Evolutionary conservation across 2,329 filamentous ascomycete species (phyloP).

Genomic region (Fusarium graminum): DNA sequence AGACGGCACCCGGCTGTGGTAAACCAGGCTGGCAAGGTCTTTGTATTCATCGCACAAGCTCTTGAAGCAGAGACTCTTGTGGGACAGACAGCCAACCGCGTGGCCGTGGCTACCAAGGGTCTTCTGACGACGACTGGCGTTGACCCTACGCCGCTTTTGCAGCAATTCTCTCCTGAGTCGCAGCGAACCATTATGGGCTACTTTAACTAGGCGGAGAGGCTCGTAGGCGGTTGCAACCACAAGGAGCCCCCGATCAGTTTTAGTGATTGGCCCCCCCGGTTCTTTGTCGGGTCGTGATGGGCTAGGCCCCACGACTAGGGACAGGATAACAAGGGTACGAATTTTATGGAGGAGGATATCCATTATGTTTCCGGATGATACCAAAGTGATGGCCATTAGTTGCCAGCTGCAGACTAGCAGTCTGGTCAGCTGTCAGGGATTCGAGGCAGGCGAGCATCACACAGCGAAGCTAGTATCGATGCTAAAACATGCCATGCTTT

Average conservation of each 20-base stretch:
- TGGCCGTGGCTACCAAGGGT: constrained; percentile 82
- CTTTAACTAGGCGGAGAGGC: constrained; percentile 69
- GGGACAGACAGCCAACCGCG: constrained; percentile 82
- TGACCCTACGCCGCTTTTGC: constrained; percentile 80
- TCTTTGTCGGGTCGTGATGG: constrained; percentile 29
- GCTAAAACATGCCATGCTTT: constrained; percentile 11
- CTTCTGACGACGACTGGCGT: constrained; percentile 80
- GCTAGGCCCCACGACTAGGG: constrained; percentile 22
- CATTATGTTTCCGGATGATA: constrained; percentile 45
- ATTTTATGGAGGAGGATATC: constrained; percentile 40
- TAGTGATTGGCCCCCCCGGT: constrained; percentile 16
- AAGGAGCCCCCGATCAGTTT: constrained; percentile 14
- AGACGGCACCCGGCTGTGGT: constrained; percentile 90
- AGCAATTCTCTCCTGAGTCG: constrained; percentile 81
- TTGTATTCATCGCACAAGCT: constrained; percentile 86
- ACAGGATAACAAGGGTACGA: constrained; percentile 38
- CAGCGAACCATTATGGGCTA: constrained; percentile 84
- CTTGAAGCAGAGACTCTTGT: constrained; percentile 92
- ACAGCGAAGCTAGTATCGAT: constrained; percentile 27
- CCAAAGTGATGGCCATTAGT: constrained; percentile 34
- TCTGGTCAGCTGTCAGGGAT: constrained; percentile 23
- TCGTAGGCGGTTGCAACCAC: constrained; percentile 13
- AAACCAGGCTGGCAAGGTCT: constrained; percentile 82
- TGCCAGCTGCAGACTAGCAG: constrained; percentile 30
- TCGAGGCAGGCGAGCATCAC: constrained; percentile 25